A percentile compares a stretch with the other conserved stretches of the same genome.
Evolutionary conservation across 495 filamentous ascomycete genomes (phyloP).

Genomic region (Aspergillus haitiensis): DNA sequence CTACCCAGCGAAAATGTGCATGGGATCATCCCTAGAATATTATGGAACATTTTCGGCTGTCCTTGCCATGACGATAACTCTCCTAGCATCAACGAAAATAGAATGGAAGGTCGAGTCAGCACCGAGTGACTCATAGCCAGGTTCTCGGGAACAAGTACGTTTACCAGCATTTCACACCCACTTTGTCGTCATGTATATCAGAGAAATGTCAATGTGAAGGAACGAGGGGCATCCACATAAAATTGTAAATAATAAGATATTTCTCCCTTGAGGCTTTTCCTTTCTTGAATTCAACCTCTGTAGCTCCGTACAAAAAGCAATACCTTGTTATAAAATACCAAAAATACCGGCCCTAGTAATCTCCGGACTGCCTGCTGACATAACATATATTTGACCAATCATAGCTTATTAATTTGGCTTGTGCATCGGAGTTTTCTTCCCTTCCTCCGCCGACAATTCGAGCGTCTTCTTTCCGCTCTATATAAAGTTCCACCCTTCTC

Average conservation of each 20-base stretch:
- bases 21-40: too few species aligned
- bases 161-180: too few species aligned
- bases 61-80: too few species aligned
- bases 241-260: background rate
- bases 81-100: too few species aligned
- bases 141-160: too few species aligned
- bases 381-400: conserved; percentile 26
- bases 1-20: too few species aligned
- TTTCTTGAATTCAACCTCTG: background rate
- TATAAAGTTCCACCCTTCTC: conserved; percentile 16
- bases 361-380: conserved; percentile 16
- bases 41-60: too few species aligned
- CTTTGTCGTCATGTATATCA: too few species aligned
- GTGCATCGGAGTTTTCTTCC: conserved; percentile 30
- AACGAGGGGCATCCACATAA: background rate
- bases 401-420: conserved; percentile 12
- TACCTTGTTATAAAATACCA: background rate
- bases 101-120: too few species aligned
- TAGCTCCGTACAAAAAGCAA: background rate
- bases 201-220: too few species aligned
- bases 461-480: conserved; percentile 28
- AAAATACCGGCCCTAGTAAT: background rate
- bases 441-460: conserved; percentile 24
- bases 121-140: too few species aligned
- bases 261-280: background rate